Conservation (phyloP, 768 basidiomycete genomes). For the Leccinum rimulosum region DNA sequence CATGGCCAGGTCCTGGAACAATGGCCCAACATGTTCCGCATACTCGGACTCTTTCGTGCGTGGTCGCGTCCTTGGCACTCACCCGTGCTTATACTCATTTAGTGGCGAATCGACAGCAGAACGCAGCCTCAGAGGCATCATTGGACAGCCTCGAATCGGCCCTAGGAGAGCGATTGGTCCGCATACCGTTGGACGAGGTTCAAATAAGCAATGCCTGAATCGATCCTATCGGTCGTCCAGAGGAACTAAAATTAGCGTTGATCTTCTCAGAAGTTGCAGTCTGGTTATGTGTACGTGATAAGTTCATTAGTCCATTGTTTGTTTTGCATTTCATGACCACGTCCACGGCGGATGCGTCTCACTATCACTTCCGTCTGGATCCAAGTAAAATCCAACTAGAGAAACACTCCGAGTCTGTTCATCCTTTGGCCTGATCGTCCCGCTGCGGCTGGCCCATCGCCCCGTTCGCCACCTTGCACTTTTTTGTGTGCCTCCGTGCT, state of each 20-base stretch:
- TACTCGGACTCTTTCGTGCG: slow-evolving; percentile 67
- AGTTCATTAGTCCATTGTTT: no score
- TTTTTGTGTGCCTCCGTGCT: slow-evolving; percentile 24
- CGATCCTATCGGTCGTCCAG: background rate
- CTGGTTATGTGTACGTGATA: no score
- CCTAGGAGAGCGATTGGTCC: slow-evolving; percentile 63
- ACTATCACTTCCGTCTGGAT: no score
- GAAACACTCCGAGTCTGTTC: background rate
- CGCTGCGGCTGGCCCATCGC: background rate
- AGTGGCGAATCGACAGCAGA: slow-evolving; percentile 52
- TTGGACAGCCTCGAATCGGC: slow-evolving; percentile 11
- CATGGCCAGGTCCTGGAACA: slow-evolving; percentile 77
- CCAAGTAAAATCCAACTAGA: no score
- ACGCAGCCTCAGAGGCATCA: slow-evolving; percentile 26
- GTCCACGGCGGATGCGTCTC: no score
- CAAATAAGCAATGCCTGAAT: slow-evolving; percentile 31
- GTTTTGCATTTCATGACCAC: no score
- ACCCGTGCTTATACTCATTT: background rate
- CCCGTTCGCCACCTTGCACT: slow-evolving; percentile 26
- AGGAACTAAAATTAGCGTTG: no score
- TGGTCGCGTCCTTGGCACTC: slow-evolving; percentile 3
- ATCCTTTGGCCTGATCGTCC: slow-evolving; percentile 3
- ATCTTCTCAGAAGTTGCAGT: no score
- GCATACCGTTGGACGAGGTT: slow-evolving; percentile 70
- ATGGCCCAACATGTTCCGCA: slow-evolving; percentile 83